Percentiles rank a stretch among this genome's conserved stretches.
Conservation (phyloP, 2,329 filamentous ascomycete genomes). For the Sporothrix pallida region DNA sequence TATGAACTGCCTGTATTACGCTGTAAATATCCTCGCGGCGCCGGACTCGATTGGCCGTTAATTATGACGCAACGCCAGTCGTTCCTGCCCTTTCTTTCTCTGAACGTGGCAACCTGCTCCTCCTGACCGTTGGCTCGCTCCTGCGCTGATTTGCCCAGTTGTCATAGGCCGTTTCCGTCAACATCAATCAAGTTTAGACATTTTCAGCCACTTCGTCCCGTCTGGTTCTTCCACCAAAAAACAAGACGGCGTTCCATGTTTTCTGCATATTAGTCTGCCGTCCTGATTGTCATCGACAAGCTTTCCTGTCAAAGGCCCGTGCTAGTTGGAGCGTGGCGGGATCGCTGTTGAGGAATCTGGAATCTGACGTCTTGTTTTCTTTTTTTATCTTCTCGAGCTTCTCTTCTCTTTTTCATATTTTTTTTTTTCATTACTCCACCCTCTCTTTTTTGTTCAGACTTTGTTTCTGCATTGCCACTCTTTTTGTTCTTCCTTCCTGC, state of each 20-base stretch:
- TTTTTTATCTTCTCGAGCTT: background rate
- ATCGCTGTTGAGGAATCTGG: background rate
- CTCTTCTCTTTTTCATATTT: background rate
- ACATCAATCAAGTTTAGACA: background rate
- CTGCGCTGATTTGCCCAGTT: background rate
- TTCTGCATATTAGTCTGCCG: background rate
- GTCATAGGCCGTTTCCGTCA: background rate
- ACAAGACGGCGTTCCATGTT: conserved; percentile 8
- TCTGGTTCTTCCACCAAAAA: background rate
- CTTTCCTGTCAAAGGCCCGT: conserved; percentile 5
- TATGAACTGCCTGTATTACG: no score
- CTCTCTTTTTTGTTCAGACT: background rate
- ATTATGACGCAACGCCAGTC: conserved; percentile 21
- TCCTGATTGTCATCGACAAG: conserved; percentile 14
- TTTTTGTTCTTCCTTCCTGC: background rate
- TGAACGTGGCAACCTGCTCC: background rate
- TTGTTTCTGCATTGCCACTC: background rate
- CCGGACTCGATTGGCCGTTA: conserved; percentile 4
- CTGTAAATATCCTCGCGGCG: conserved; percentile 1
- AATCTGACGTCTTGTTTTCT: conserved; percentile 2
- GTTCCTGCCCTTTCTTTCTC: background rate
- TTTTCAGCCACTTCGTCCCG: background rate
- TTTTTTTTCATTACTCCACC: background rate
- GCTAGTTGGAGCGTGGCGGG: background rate
- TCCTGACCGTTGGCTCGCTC: background rate